These are phyloP conservation scores for Diutina siamensis DNA, from an alignment of 1,139 yeast genomes.

Conservation along the genomic window DNA sequence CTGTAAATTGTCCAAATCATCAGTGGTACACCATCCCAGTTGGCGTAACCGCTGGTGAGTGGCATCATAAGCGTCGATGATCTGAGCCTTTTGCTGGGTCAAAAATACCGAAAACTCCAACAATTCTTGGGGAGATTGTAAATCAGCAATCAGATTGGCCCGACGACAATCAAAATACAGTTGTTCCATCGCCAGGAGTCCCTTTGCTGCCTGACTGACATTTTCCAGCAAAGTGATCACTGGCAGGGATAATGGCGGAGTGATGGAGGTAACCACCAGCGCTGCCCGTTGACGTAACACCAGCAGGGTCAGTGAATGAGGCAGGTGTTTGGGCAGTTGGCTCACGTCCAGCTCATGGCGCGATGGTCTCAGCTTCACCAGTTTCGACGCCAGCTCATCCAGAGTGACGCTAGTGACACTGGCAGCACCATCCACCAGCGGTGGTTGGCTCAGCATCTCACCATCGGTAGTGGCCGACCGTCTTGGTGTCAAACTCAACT, in stretches of 20 bases:
- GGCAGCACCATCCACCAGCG: not conserved
- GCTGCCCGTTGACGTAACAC: conserved; percentile 1
- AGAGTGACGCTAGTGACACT: not conserved
- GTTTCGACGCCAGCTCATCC: not conserved
- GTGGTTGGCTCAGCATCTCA: not conserved
- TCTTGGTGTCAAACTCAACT: conserved; percentile 11
- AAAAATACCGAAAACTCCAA: conserved; percentile 22
- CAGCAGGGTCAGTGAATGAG: not conserved
- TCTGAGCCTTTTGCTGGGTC: conserved; percentile 20
- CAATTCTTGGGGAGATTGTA: conserved; percentile 19
- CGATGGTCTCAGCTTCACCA: not conserved
- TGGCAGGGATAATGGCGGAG: conserved; percentile 29
- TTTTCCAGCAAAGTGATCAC: conserved; percentile 32
- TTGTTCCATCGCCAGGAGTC: conserved; percentile 24
- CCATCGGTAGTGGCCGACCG: not conserved
- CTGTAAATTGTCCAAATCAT: conserved; percentile 31
- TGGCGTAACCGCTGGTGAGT: conserved; percentile 24
- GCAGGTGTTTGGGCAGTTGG: not conserved
- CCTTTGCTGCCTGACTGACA: conserved; percentile 18
- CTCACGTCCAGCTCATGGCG: not conserved
- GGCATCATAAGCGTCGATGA: conserved; percentile 24
- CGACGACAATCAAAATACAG: conserved; percentile 19
- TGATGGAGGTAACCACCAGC: conserved; percentile 8
- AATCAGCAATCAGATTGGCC: conserved; percentile 4
- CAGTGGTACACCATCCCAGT: conserved; percentile 36